Conservation (phyloP, 352 stramenopile species). For the Phytophthora europaea region DNA sequence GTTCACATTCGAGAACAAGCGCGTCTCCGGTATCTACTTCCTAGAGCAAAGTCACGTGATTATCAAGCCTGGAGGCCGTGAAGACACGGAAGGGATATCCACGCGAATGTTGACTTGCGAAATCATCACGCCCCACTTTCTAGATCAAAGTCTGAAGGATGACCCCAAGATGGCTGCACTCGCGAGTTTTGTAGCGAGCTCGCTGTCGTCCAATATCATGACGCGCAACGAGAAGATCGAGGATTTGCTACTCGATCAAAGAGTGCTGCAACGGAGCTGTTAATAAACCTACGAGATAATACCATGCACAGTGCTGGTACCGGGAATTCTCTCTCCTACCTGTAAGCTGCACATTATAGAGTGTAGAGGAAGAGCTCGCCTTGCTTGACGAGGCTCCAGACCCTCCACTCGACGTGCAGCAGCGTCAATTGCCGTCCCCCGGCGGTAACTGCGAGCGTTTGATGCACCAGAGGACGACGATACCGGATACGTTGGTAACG, state of each 20-base stretch:
- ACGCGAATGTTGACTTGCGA: constrained; percentile 60
- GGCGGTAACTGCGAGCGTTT: too few relatives aligned
- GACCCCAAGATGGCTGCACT: constrained; percentile 37
- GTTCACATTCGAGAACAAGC: constrained; percentile 55
- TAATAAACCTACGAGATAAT: background rate
- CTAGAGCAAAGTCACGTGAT: constrained; percentile 63
- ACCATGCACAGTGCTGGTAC: too few relatives aligned
- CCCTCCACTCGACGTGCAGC: too few relatives aligned
- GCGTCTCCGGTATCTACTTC: constrained; percentile 49
- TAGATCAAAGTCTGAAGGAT: constrained; percentile 19
- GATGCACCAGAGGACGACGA: too few relatives aligned
- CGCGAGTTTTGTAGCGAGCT: constrained; percentile 45
- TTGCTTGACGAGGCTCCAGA: too few relatives aligned
- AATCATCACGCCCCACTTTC: constrained; percentile 56
- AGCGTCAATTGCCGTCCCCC: too few relatives aligned
- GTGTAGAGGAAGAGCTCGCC: too few relatives aligned
- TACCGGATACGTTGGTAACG: too few relatives aligned
- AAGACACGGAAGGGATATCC: constrained; percentile 12
- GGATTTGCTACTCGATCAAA: constrained; percentile 6
- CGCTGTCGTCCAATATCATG: constrained; percentile 38
- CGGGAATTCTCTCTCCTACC: too few relatives aligned
- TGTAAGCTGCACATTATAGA: too few relatives aligned
- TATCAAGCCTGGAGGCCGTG: constrained; percentile 37
- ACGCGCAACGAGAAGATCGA: constrained; percentile 46
- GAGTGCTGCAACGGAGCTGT: background rate